A percentile compares a stretch with the other conserved stretches of the same genome.
These are phyloP conservation scores for Aquilaria malaccensis DNA, from an alignment of 345 rosid genomes.

Conservation along the genomic window DNA sequence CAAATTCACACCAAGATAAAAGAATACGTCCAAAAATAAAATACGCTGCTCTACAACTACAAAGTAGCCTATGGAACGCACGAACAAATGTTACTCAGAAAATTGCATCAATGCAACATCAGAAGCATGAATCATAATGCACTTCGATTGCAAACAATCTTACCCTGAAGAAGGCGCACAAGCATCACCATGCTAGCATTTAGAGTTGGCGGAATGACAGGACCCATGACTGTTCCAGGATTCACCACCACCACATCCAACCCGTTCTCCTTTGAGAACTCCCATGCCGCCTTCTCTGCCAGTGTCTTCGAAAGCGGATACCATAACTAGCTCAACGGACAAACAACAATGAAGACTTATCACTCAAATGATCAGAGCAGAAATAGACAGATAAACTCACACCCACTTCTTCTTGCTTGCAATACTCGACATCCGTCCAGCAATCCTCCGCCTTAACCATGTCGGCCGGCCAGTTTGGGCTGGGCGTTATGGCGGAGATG, in stretches of 20 bases:
- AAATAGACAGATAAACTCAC: background rate
- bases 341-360: background rate
- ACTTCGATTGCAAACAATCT: background rate
- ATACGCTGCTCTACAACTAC: background rate
- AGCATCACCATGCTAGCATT: slow-evolving; percentile 86
- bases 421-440: slow-evolving; percentile 75
- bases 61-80: background rate
- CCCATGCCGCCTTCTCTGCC: slow-evolving; percentile 92
- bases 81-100: background rate
- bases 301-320: slow-evolving; percentile 69
- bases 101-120: background rate
- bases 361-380: background rate
- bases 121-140: background rate
- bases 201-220: slow-evolving; percentile 58
- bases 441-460: slow-evolving; percentile 68
- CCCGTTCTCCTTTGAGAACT: slow-evolving; percentile 60
- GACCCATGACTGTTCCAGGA: slow-evolving; percentile 94
- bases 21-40: background rate
- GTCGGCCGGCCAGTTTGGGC: slow-evolving; percentile 85
- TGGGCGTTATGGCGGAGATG: slow-evolving; percentile 65
- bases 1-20: background rate
- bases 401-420: slow-evolving; percentile 61
- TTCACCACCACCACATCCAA: slow-evolving; percentile 89
- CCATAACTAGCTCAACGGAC: slow-evolving; percentile 54
- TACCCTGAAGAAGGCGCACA: slow-evolving; percentile 65